Base-by-base conservation (phyloP, 1,139 yeast genomes). In the Pichia sp. region DNA sequence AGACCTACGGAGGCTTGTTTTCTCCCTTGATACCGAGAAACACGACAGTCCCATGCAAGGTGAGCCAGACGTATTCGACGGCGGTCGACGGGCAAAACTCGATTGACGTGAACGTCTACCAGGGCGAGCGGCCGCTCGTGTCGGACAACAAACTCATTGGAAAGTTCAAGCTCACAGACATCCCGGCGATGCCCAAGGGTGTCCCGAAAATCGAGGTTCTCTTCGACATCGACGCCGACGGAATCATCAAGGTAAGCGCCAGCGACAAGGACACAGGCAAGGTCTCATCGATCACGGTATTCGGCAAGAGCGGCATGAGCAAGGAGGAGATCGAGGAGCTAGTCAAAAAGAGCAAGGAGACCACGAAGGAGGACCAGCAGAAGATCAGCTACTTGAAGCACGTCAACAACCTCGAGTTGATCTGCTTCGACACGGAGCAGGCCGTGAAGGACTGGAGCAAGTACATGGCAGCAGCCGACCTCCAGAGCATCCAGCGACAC, bases 41-140 rank as follows among this genome's bases (percentile, higher is more conserved):
- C 64, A 80, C 90, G 13, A 83, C 89, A 1, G 82, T 86, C 18
- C 95, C 95, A 3, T 81, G 85, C 48, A 84, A 80, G 62, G 80
- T 80, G 60, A 81, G 85, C 41, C 90, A 84, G 65, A 72, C 82
- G 50, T 86, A 85, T 64, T 84, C 91, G 31, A 86, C 95, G 0
- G 93, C 91, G 13, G 88, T 85, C n/a, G 95, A 86, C 70, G 87
- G 87, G 8, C 95, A 86, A 68, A 85, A 87, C 19, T 85, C 89
- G 1, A 91, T 86, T 43, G 89, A 85, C 61, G 79, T 86, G 47
- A 80, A 85, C 63, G 90, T 86, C 0, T 86, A 75, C 62, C 95
- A 86, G 68, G 95, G 95, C 47, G 95, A 86, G 66, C 71, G 95
- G 60, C 80, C 87, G 0, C 69, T 86, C 46, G 93, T 85, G 8